Base-by-base conservation (phyloP, 2,329 filamentous ascomycete species). In the Monosporascus sp. region DNA sequence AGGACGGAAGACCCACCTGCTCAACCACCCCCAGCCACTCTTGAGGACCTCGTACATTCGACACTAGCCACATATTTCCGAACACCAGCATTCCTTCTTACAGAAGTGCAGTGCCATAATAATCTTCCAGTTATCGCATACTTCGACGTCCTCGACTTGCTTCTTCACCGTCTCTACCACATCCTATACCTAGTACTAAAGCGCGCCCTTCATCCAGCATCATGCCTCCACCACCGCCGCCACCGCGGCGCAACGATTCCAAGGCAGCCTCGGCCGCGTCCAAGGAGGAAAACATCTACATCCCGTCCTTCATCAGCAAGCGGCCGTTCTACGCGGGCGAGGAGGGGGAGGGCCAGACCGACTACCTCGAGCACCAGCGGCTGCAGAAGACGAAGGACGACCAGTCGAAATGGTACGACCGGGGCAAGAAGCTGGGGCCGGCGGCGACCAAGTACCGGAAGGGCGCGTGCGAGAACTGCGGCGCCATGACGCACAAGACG, bases 251-350 rank as follows among this genome's bases (percentile, higher is more conserved):
- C 68, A 57, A 62, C 44, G 55, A 57, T 57, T 54, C 50, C 52
- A 63, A 62, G 50, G 65, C 62, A 8, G 57, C 55, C 7, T 68
- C 65, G 2, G 76, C 72, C 17, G 74, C 80, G 17, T 82, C 80
- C 52, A 96, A 96, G 70, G 91, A 96, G 72, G 90, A 94, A 72
- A 99, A 99, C 80, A 86, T 97, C 71, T 99, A 99, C 78, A 99
- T 99, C 66, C 94, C 94, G 6, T 86, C 89, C 51, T 99, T 97
- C 79, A 99, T 99, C 75, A 92, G 91, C 64, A 97, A 96, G 72
- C 92, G 95, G 62, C 94, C 94, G 5, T 99, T 99, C 74, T 99
- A 97, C 72, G 86, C 95, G 51, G 85, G 82, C 64, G 85, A 89
- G 63, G 89, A 91, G 67, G 86, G 87, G 60, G 83, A 87, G 55